phyloP scores from a whole-genome alignment of 176 grass and related monocot species.

The Cenchrus purpureus region DNA sequence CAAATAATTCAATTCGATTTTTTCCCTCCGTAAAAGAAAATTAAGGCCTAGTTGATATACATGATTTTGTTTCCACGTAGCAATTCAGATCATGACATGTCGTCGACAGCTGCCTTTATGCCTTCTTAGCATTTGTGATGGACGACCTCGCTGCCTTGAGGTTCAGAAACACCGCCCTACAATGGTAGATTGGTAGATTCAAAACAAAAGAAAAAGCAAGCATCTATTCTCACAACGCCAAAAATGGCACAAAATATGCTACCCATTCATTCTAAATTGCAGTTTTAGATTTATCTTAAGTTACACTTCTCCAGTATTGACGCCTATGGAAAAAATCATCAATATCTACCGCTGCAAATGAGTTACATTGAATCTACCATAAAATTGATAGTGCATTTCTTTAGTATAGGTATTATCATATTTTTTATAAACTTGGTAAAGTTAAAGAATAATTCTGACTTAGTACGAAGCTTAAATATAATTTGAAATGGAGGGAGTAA shows the following conservation, averaged over 20 bases:
- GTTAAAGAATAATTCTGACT: too few relatives aligned
- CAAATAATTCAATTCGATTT: neutral
- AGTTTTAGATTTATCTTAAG: too few relatives aligned
- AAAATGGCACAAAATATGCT: neutral
- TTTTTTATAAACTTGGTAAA: too few relatives aligned
- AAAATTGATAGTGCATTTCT: too few relatives aligned
- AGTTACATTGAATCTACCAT: too few relatives aligned
- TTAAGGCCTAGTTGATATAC: constrained; percentile 1
- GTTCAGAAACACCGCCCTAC: constrained; percentile 83
- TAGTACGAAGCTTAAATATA: too few relatives aligned
- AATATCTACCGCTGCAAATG: too few relatives aligned
- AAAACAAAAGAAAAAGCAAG: constrained; percentile 33
- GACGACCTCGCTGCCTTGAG: constrained; percentile 83
- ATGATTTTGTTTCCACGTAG: neutral
- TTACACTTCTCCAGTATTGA: too few relatives aligned
- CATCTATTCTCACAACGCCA: neutral
- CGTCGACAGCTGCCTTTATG: constrained; percentile 35
- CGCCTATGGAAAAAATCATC: too few relatives aligned
- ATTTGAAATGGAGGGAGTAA: too few relatives aligned
- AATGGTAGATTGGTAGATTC: constrained; percentile 8
- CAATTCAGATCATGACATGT: constrained; percentile 22
- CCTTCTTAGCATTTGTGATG: constrained; percentile 62
- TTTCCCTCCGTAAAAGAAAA: neutral
- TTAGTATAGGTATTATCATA: too few relatives aligned
- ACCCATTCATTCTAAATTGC: neutral